Base-by-base conservation (phyloP, 257 asterid species). In the Solanum chiquidenum region DNA sequence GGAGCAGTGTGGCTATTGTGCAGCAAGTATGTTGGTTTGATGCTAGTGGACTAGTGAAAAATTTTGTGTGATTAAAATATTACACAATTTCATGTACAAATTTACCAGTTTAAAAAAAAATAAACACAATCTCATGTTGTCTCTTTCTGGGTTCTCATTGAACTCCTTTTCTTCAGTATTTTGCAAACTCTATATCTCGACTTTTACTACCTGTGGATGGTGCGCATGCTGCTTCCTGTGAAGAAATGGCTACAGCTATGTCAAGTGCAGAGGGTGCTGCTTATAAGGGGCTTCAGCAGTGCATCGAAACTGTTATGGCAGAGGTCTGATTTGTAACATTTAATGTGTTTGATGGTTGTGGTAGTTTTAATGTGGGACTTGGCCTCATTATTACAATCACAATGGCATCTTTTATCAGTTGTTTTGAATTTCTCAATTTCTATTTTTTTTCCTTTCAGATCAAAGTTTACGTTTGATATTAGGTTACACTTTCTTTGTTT, bases 1-100 rank as follows among this genome's bases (percentile, higher is more conserved):
- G 98, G 90, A 97, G 99, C 92, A 95, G 99, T 90, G 99, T 97
- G 92, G 99, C 99, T 89, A 97, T 95, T 89, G 98, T 96, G 88
- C 99, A 96, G 94, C 99, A 97, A 93, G 99, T 97, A 93, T 83
- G 95, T 87, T 69, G 62, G 64, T 84, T 90, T 84, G 29, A 66
- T 85, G 77, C 52, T 66, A 73, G 86, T 35, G n/a, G n/a, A 29
- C 69, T 46, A 16, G 85, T 16, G 85, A 18, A 80, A 80, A 80
- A 49, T 12, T 31, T 80, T 80, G 18, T 75, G 38, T 80, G 27
- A 80, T 46, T 49, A 16, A 37, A 37, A 80, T 46, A 80, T 18
- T 9, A 80, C 68, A 27, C 85, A 49, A 46, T 80, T 7, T 49
- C 60, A 6, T 80, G 27, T 44, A 62, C 71, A 62, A 58, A 58